Base-by-base conservation (phyloP, 2,329 filamentous ascomycete genomes). In the Hymenoscyphus fructigenus region DNA sequence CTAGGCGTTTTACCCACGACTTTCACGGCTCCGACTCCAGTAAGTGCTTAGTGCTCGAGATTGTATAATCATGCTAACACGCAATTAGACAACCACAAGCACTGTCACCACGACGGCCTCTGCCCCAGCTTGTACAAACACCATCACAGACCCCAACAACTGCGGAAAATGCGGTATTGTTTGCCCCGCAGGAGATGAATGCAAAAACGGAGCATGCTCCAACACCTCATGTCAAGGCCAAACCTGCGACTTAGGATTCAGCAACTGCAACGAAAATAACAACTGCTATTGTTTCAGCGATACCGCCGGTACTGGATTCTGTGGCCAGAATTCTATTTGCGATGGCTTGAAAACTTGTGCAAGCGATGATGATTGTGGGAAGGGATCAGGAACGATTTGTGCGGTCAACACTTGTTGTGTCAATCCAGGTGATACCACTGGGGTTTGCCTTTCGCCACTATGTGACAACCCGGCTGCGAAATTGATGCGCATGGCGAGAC, bases 201-300 rank as follows among this genome's bases (percentile, higher is more conserved):
- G 66, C 34, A 56, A 67, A n/a, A 61, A 58, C 20, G 68, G 66
- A 7, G 59, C 63, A 15, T 69, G 66, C 56, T 61, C 61, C 7
- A 36, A 61, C 44, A 50, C 44, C 7, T 50, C 44, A 23, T 50
- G 44, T 12, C 6, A 50, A 14, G 63, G 56, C 7, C 56, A 65
- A 57, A 63, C 62, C 29, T 72, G 70, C 57, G 59, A 57, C 26
- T 20, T 56, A 1, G 71, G 70, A 17, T 59, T 71, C 20, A 44
- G 44, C 23, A 67, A 62, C 50, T 70, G 71, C 56, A 59, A 60
- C 7, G 34, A 47, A 5, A 64, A 66, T 12, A 23, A 38, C 28
- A 63, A 58, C 29, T 72, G 71, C 44, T 72, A 65, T 59, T 72
- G 71, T 59, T 72, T 72, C 64, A 60, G 63, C 3, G 50, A 32